phyloP scores from a whole-genome alignment of 1,284 basidiomycete genomes.

The Uromyces viciae-fabae region DNA sequence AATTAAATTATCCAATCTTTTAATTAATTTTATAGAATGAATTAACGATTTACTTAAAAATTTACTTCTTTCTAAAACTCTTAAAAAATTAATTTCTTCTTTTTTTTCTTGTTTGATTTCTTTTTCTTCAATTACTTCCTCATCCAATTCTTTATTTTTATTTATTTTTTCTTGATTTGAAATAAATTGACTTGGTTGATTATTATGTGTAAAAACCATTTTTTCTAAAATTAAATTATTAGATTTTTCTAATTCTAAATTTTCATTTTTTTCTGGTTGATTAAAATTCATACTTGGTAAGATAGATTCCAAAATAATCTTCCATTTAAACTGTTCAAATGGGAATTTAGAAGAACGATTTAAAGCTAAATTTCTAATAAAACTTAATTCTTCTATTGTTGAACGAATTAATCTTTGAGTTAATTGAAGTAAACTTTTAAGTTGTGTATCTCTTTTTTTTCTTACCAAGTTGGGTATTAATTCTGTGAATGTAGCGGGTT shows the following conservation, averaged over 20 bases:
- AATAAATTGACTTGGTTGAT: neutral
- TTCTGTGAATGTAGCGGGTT: conserved; percentile 28
- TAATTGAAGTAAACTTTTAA: neutral
- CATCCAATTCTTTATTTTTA: neutral
- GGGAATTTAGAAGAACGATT: neutral
- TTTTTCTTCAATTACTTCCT: neutral
- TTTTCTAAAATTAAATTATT: neutral
- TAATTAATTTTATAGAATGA: neutral
- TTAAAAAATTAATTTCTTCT: neutral
- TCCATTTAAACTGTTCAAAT: neutral
- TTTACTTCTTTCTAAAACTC: neutral
- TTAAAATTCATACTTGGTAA: neutral
- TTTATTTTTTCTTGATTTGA: neutral
- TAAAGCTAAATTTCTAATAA: neutral
- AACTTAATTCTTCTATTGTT: conserved; percentile 8
- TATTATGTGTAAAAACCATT: conserved; percentile 1
- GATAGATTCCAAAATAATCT: neutral
- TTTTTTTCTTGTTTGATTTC: neutral
- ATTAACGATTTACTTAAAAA: conserved; percentile 25
- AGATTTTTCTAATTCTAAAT: conserved; percentile 1
- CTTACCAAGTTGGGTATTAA: conserved; percentile 15
- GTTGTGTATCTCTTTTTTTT: conserved; percentile 36
- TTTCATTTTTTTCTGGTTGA: neutral
- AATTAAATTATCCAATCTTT: conserved; percentile 15
- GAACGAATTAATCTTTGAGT: neutral